These are phyloP conservation scores for Ballota nigra DNA, from an alignment of 257 asterid species.

Conservation along the genomic window DNA sequence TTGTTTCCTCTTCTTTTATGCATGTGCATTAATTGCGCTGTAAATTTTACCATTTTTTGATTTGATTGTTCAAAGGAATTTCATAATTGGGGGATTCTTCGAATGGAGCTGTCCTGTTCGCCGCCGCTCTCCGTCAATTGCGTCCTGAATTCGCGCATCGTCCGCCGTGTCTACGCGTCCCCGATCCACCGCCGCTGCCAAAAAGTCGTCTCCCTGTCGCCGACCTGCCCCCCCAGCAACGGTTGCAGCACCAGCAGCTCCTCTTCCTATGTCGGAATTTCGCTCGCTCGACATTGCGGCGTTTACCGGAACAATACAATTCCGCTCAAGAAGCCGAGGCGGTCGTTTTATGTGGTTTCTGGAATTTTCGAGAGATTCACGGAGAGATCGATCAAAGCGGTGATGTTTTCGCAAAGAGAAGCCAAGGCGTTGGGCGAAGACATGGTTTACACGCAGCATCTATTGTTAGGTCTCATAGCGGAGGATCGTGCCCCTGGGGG, in stretches of 20 bases:
- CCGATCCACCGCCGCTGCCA: slow-evolving; percentile 34
- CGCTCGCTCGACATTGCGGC: slow-evolving; percentile 36
- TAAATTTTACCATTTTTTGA: neutral
- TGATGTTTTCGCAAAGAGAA: slow-evolving; percentile 82
- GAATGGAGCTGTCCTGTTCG: slow-evolving; percentile 62
- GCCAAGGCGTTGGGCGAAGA: slow-evolving; percentile 75
- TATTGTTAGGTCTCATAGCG: slow-evolving; percentile 80
- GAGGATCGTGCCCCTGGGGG: slow-evolving; percentile 89
- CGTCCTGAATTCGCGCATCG: slow-evolving; percentile 34
- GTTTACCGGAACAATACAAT: slow-evolving; percentile 1
- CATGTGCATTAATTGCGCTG: neutral
- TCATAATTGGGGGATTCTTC: neutral
- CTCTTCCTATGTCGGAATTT: slow-evolving; percentile 51
- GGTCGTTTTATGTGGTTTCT: slow-evolving; percentile 46
- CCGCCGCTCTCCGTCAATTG: slow-evolving; percentile 71
- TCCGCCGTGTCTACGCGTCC: slow-evolving; percentile 39
- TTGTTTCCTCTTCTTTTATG: neutral
- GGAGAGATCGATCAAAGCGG: slow-evolving; percentile 89
- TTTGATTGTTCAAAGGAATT: neutral
- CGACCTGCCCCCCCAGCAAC: slow-evolving; percentile 21
- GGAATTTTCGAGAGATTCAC: slow-evolving; percentile 95
- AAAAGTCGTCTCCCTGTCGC: slow-evolving; percentile 30
- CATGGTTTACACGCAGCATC: slow-evolving; percentile 77
- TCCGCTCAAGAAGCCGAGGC: slow-evolving; percentile 29
- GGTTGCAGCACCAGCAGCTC: slow-evolving; percentile 41